Evolutionary conservation across 2,329 filamentous ascomycete species (phyloP).

Genomic region (Colletotrichum filicis): DNA sequence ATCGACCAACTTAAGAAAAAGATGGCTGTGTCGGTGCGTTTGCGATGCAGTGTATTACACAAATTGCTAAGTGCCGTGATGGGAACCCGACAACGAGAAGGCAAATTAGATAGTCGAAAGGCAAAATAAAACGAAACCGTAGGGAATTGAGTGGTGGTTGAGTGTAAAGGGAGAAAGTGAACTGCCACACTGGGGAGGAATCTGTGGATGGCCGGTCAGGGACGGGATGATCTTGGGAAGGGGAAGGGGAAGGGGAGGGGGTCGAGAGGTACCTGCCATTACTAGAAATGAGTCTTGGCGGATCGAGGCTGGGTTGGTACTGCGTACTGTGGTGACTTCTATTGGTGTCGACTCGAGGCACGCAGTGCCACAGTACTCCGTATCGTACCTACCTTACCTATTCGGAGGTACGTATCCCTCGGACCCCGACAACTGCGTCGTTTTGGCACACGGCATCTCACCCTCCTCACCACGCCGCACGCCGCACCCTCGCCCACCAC

Average conservation of each 20-base stretch:
- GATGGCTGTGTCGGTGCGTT: background rate
- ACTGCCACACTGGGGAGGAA: background rate
- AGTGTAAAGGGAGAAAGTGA: background rate
- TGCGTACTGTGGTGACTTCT: too few species aligned
- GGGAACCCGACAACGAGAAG: constrained; percentile 7
- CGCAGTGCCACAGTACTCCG: background rate
- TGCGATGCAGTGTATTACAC: background rate
- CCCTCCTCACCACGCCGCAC: background rate
- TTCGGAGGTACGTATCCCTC: constrained; percentile 6
- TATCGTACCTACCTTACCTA: too few species aligned
- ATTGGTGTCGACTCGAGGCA: background rate
- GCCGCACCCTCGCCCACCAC: background rate
- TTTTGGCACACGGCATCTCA: background rate
- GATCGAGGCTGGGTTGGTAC: background rate
- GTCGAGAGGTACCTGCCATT: background rate
- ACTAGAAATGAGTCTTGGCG: background rate
- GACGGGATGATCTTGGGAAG: background rate
- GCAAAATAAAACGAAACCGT: constrained; percentile 1
- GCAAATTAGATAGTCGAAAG: constrained; percentile 1
- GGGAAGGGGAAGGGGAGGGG: too few species aligned
- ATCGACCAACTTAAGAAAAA: constrained; percentile 1
- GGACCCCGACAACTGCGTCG: constrained; percentile 17
- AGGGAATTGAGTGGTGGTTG: background rate
- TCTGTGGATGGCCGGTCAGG: background rate
- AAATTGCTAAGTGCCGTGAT: background rate